Evolutionary conservation across 2,329 filamentous ascomycete species (phyloP), one percentile per base, ranked within the genome.

Genomic region (Penicillium brasilianum): DNA sequence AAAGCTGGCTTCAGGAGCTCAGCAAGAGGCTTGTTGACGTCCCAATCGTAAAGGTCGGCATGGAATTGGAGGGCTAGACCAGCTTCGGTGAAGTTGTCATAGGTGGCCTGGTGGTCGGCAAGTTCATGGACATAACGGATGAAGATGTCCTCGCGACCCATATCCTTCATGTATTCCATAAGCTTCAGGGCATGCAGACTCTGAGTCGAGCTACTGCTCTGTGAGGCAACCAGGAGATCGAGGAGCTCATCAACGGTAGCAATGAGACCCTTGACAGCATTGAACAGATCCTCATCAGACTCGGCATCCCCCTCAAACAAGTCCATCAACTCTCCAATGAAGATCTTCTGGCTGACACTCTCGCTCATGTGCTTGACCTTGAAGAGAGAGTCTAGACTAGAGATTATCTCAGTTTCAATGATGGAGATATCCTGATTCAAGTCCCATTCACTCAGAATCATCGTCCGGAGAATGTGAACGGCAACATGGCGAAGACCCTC

Each of bases 401-500:
- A 94, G 69, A 99, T 97, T 82, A 98, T 93, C 77, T 97, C 95
- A 2, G 93, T 95, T 77, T 98, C 93, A 55, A 99, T 91, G 51
- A 95, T 88, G 2, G 90, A 90, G 51, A 99, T 80, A 74, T 98
- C 94, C 74, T 97, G 91, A 73, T 93, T 97, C 65, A 99, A 79
- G 16, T 93, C 93, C 95, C 95, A 99, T 77, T 99, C 95, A 78
- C 93, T 96, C 67, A 98, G 89, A 71, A 99, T 96, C 95, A 99
- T 99, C 2, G 93, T 96, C 75, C 97, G 93, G 63, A 99, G 79
- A 20, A 99, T 91, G 74, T 97, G 91, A 32, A 97, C 93, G 0
- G 94, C 95, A 76, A 96, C 95, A 65, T 87, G 88, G 62, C 95
- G 87, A 59, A 99, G 81, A 3, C 93, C 93, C 75, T 96, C 92